Base-by-base conservation (phyloP, 805 yeast genomes). In the Starmerella stigmatis region DNA sequence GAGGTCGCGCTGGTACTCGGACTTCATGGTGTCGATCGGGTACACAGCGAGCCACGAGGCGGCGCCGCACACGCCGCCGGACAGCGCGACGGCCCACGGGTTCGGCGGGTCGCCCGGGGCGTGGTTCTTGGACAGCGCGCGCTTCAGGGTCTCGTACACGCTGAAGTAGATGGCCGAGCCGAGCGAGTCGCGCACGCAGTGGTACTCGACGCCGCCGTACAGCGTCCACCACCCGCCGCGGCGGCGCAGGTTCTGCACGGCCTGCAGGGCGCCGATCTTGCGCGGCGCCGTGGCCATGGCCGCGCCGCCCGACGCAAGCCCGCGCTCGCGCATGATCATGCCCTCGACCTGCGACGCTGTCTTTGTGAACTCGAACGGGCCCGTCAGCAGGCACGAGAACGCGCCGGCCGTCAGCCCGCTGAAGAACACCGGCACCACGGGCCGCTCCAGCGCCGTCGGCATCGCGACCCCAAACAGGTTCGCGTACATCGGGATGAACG, bases 341-440 rank as follows among this genome's bases (percentile, higher is more conserved):
- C 64, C 45, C 53, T 68, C 78, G 30, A 85, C 73, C 60, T 85
- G 94, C 29, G 89, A 81, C 50, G 80, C 83, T 8, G 84, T 69
- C 61, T 85, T 86, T 39, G 89, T 78, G 63, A 83, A 75, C 61
- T 85, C 95, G 59, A 85, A 85, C 1, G 95, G 95, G 53, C 89
- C 81, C 3, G 85, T 71, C 12, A 81, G 76, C 2, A 70, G 62
- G 16, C 65, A 57, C 31, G 59, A 53, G n/a, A 57, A 50, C 6
- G 74, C 74, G 5, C 94, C 94, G 0, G 92, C 76, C 0, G 75
- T 50, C 4, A 73, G 64, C 4, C 94, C 95, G 0, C 88, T 69
- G 40, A 51, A 31, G 43, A 64, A 60, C 22, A 61, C 53, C 8
- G 54, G 55, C 19, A 42, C 23, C 4, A 41, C n/a, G 17, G 56